Percentiles rank a stretch among this genome's conserved stretches.
Evolutionary conservation across 148 eudicot genomes (phyloP).

Genomic region (Camellia sinensis): DNA sequence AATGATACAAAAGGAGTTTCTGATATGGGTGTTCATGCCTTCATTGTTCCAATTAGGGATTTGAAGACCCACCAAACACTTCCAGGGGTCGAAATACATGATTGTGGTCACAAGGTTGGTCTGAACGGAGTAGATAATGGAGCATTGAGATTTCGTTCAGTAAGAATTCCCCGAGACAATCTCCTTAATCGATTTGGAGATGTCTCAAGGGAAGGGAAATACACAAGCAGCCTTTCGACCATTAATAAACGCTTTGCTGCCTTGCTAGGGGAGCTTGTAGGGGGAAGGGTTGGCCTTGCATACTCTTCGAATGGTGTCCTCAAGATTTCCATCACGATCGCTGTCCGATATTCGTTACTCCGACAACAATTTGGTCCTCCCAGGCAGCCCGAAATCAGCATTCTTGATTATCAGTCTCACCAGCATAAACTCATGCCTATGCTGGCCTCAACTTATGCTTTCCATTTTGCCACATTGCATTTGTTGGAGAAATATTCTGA

Average conservation of each 20-base stretch:
- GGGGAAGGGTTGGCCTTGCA: slow-evolving; percentile 94
- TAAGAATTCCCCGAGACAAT: slow-evolving; percentile 91
- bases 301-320: slow-evolving; percentile 87
- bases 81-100: slow-evolving; percentile 85
- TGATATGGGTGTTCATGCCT: slow-evolving; percentile 98
- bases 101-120: slow-evolving; percentile 95
- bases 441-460: slow-evolving; percentile 90
- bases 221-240: slow-evolving; percentile 75
- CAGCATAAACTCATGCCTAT: slow-evolving; percentile 96
- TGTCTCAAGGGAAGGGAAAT: slow-evolving; percentile 83
- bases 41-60: slow-evolving; percentile 89
- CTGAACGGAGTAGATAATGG: slow-evolving; percentile 97
- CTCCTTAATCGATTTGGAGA: slow-evolving; percentile 91
- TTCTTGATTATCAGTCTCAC: slow-evolving; percentile 93
- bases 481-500: slow-evolving; percentile 79
- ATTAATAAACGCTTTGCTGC: slow-evolving; percentile 89
- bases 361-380: slow-evolving; percentile 95
- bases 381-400: slow-evolving; percentile 73
- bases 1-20: slow-evolving; percentile 63
- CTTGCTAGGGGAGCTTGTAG: slow-evolving; percentile 91
- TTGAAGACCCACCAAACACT: slow-evolving; percentile 63
- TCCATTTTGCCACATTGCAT: slow-evolving; percentile 73
- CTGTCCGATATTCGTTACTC: slow-evolving; percentile 75
- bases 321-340: slow-evolving; percentile 67
- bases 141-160: slow-evolving; percentile 72